phyloP scores from a whole-genome alignment of 75 land plant species.

The Adiantum capillusveneris region DNA sequence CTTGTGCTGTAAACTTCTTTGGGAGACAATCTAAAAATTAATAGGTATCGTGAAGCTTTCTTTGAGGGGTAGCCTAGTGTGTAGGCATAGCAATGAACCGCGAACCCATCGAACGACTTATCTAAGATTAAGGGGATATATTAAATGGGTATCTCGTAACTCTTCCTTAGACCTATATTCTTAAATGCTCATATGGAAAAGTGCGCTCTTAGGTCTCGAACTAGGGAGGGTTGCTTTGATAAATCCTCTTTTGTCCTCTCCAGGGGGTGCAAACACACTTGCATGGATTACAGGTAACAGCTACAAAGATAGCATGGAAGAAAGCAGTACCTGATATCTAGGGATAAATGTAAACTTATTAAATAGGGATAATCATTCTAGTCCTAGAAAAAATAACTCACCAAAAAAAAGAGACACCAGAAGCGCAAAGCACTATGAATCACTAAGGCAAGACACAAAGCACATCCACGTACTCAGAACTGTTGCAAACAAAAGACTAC shows the following conservation, averaged over 20 bases:
- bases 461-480: too few relatives aligned
- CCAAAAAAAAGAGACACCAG: too few relatives aligned
- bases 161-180: constrained; percentile 17
- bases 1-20: constrained; percentile 19
- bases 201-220: constrained; percentile 26
- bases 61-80: constrained; percentile 23
- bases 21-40: constrained; percentile 3
- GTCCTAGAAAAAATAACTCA: too few relatives aligned
- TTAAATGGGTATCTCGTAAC: constrained; percentile 8
- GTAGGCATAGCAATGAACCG: constrained; percentile 19
- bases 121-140: constrained; percentile 24
- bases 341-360: too few relatives aligned
- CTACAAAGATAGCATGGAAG: constrained; percentile 7
- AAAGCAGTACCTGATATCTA: constrained; percentile 13
- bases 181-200: constrained; percentile 20
- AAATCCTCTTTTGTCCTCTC: constrained; percentile 8
- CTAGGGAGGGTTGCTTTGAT: constrained; percentile 12
- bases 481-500: too few relatives aligned
- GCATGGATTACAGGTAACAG: constrained; percentile 11
- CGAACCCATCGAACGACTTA: constrained; percentile 24
- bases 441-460: too few relatives aligned
- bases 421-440: too few relatives aligned
- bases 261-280: constrained; percentile 16
- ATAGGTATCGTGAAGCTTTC: constrained; percentile 21
- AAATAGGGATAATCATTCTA: too few relatives aligned